Percentiles rank a stretch among this genome's conserved stretches.
phyloP scores from a whole-genome alignment of 768 basidiomycete species.

The Termitomyces sp. region DNA sequence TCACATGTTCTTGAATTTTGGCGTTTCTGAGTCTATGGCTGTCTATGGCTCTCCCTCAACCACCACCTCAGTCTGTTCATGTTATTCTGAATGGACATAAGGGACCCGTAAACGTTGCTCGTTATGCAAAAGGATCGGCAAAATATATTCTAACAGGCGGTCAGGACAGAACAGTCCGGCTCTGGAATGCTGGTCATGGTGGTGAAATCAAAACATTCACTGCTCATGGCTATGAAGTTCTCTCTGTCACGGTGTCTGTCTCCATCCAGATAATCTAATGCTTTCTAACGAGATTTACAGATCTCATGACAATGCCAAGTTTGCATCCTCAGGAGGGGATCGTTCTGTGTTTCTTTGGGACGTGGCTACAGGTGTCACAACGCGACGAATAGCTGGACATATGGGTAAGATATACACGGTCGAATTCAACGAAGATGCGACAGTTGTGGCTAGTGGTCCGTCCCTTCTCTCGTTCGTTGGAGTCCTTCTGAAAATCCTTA shows the following conservation, averaged over 20 bases:
- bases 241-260: conserved; percentile 83
- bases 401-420: conserved; percentile 87
- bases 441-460: conserved; percentile 82
- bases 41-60: conserved; percentile 43
- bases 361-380: conserved; percentile 81
- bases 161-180: conserved; percentile 80
- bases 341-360: conserved; percentile 94
- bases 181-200: conserved; percentile 87
- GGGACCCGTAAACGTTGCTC: conserved; percentile 86
- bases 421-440: conserved; percentile 85
- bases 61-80: conserved; percentile 58
- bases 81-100: conserved; percentile 60
- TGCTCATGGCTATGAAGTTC: conserved; percentile 93
- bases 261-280: background rate
- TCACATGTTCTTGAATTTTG: background rate
- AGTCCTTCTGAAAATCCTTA: background rate
- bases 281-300: conserved; percentile 28
- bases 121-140: conserved; percentile 83
- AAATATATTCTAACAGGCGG: conserved; percentile 93
- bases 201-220: conserved; percentile 88
- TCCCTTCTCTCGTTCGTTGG: background rate
- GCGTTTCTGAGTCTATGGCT: background rate
- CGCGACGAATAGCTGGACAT: conserved; percentile 81
- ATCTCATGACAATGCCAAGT: conserved; percentile 89
- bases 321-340: conserved; percentile 93